phyloP scores from a whole-genome alignment of 371 early-diverging fungal genomes.

The Apophysomyces sp. region DNA sequence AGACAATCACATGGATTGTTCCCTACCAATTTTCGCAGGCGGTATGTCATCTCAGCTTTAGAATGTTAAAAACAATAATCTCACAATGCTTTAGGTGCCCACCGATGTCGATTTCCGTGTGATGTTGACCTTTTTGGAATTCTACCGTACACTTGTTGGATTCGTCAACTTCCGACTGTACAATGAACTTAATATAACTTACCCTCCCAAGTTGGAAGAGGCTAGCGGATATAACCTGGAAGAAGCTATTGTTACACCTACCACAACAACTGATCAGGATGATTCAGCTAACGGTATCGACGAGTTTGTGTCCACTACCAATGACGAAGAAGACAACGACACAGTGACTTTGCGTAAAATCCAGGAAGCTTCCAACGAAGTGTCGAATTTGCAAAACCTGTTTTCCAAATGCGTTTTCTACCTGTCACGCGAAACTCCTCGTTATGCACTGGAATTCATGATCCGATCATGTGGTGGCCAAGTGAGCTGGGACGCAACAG shows the following conservation, averaged over 20 bases:
- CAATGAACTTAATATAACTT: slow-evolving; percentile 79
- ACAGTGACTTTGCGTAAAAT: slow-evolving; percentile 56
- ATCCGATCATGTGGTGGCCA: slow-evolving; percentile 86
- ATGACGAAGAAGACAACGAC: slow-evolving; percentile 32
- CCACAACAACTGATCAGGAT: slow-evolving; percentile 8
- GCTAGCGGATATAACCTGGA: slow-evolving; percentile 76
- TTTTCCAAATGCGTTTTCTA: slow-evolving; percentile 82
- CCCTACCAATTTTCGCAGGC: slow-evolving; percentile 92
- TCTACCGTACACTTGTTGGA: slow-evolving; percentile 90
- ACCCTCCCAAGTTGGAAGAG: slow-evolving; percentile 86
- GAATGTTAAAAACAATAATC: background rate
- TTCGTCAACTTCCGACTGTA: slow-evolving; percentile 95
- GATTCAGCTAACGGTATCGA: slow-evolving; percentile 24
- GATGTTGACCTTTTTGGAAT: slow-evolving; percentile 95
- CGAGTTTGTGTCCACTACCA: slow-evolving; percentile 46
- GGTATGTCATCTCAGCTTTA: slow-evolving; percentile 31
- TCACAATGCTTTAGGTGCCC: slow-evolving; percentile 59
- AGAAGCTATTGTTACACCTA: slow-evolving; percentile 41
- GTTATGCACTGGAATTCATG: slow-evolving; percentile 89
- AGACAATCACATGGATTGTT: slow-evolving; percentile 92
- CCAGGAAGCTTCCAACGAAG: slow-evolving; percentile 54
- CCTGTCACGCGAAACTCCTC: slow-evolving; percentile 94
- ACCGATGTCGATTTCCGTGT: slow-evolving; percentile 95
- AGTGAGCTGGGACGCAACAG: slow-evolving; percentile 87
- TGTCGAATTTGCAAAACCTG: slow-evolving; percentile 57